Base-by-base conservation (phyloP, 257 asterid species). In the Lithospermum erythrorhizon region DNA sequence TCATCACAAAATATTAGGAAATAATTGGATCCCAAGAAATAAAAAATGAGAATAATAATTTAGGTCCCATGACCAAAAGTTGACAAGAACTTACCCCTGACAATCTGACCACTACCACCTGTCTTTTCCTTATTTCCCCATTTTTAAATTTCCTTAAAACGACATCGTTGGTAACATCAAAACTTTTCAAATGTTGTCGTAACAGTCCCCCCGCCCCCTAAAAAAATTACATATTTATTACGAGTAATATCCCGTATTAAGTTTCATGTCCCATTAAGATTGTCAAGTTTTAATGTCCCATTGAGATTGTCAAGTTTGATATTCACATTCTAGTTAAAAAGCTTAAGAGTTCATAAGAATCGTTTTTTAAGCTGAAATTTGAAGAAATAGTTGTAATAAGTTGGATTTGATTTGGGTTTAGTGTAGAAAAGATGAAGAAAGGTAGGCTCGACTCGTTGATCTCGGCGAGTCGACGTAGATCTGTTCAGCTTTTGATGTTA, bases 381-480 rank as follows among this genome's bases (percentile, higher is more conserved):
- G 49, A 41, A 41, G 18, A 41, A 41, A 13, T 0, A 8, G 45
- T 41, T 41, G 18, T 11, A 41, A 41, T 11, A 9, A 41, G 49
- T 13, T 41, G 49, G 14, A 41, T 4, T 11, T 53, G 57, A 24
- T 56, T 6, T 56, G n/a, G 59, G 32, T 56, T 22, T 56, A 21
- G 59, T 55, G 23, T 21, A 15, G 14, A 21, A 55, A 13, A 35
- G 35, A 77, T 79, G 79, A 90, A 82, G 79, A 76, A 86, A 69
- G 76, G 79, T 30, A 87, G 78, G 82, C 73, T 82, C 57, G 94
- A 82, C 72, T 85, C 98, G 61, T 68, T 85, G 68, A 78, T 83
- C 68, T 79, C 91, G 71, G 75, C 82, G 79, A 80, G 88, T 69
- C 93, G 96, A 64, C 80, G 78, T 69, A 79, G 95, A 77, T 86